phyloP scores from a whole-genome alignment of 139 green algal genomes.

The Picochlorum sp. region DNA sequence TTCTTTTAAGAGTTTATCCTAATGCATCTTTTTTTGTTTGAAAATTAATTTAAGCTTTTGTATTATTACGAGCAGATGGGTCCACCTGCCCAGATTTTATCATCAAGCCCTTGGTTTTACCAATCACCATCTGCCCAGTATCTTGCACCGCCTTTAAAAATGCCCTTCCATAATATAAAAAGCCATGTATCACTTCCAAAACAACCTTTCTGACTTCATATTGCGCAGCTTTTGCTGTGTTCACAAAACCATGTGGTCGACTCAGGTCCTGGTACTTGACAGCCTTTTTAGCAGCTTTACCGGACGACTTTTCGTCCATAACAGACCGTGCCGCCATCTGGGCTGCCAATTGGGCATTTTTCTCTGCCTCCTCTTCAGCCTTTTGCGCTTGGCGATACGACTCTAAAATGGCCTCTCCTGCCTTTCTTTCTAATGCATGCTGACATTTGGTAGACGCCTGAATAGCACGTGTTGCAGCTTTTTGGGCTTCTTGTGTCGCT shows the following conservation, averaged over 20 bases:
- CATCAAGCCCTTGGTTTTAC: background rate
- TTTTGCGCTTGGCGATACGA: background rate
- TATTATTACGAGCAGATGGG: background rate
- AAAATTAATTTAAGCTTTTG: background rate
- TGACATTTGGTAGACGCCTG: conserved; percentile 1
- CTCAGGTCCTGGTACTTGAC: background rate
- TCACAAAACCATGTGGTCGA: conserved; percentile 9
- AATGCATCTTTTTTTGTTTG: background rate
- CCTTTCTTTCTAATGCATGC: background rate
- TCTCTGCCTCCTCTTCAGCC: background rate
- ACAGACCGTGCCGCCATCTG: conserved; percentile 2
- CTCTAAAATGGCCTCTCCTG: conserved; percentile 1
- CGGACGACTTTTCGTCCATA: background rate
- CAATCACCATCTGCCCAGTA: background rate
- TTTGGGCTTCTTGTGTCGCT: conserved; percentile 8
- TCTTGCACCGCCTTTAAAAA: background rate
- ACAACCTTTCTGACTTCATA: background rate
- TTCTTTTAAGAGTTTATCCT: background rate
- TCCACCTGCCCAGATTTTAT: background rate
- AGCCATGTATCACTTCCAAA: background rate
- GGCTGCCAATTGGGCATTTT: background rate
- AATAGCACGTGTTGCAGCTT: conserved; percentile 2
- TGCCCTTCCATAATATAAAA: background rate
- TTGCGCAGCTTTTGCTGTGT: background rate
- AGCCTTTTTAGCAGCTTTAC: background rate